Percentiles rank a stretch among this genome's conserved stretches.
Evolutionary conservation across 148 eudicot species (phyloP).

Genomic region (Vaccinium corymbosum): DNA sequence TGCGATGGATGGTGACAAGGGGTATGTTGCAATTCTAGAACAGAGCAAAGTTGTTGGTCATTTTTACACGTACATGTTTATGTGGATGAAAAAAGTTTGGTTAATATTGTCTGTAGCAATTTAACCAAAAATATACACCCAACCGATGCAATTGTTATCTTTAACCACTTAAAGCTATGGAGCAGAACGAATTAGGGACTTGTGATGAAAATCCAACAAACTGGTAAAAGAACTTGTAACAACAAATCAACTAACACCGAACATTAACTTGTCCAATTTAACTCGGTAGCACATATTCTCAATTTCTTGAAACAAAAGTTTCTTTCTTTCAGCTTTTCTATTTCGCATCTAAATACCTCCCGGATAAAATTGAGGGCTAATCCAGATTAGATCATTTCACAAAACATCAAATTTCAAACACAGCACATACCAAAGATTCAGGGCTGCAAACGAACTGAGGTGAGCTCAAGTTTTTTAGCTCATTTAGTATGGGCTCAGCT

Average conservation of each 20-base stretch:
- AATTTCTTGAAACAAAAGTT: background rate
- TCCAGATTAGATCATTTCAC: background rate
- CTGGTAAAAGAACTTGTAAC: background rate
- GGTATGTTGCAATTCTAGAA: background rate
- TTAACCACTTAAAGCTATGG: too few species aligned
- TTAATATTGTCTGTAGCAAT: background rate
- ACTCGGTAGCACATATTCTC: background rate
- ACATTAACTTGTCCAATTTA: background rate
- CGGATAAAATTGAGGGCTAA: background rate
- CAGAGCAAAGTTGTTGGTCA: background rate
- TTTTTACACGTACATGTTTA: background rate
- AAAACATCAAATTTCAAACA: background rate
- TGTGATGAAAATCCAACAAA: background rate
- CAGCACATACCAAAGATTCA: background rate
- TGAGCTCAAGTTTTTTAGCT: background rate
- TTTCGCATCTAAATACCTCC: background rate
- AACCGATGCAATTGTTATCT: background rate
- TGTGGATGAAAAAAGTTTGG: background rate
- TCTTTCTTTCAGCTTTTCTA: background rate
- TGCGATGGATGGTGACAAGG: background rate
- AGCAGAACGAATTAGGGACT: background rate
- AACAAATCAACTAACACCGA: background rate
- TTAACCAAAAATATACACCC: background rate
- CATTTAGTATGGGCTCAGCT: background rate
- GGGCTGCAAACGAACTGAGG: background rate